Evolutionary conservation across 2,329 filamentous ascomycete genomes (phyloP).

Genomic region (Decorospora gaudefroyi): DNA sequence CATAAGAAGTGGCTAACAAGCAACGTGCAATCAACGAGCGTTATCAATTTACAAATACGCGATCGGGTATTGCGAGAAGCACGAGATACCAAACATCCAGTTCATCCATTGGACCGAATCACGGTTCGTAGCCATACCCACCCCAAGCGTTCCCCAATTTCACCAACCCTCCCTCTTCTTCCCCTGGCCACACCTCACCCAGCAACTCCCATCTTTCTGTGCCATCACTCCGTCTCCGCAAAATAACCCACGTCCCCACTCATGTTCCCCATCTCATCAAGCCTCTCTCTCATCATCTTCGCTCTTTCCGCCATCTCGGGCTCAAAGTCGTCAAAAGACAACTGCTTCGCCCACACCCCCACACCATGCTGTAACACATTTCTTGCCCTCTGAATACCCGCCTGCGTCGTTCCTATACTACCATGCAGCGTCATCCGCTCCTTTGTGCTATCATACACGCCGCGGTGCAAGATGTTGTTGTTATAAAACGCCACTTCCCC

Average conservation of each 20-base stretch:
- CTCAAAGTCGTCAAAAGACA: constrained; percentile 63
- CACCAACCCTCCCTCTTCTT: too few relatives aligned
- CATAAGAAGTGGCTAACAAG: too few relatives aligned
- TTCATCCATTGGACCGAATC: too few relatives aligned
- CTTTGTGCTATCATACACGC: constrained; percentile 62
- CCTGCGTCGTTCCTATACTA: constrained; percentile 66
- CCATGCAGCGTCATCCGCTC: constrained; percentile 75
- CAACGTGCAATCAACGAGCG: too few relatives aligned
- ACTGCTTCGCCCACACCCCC: constrained; percentile 65
- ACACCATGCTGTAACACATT: constrained; percentile 78
- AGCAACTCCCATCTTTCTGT: too few relatives aligned
- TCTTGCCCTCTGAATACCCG: constrained; percentile 62
- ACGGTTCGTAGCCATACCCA: too few relatives aligned
- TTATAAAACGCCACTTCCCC: constrained; percentile 88
- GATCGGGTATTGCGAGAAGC: too few relatives aligned
- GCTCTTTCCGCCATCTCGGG: constrained; percentile 64
- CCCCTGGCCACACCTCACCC: too few relatives aligned
- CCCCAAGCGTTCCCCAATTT: too few relatives aligned
- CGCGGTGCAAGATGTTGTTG: constrained; percentile 82
- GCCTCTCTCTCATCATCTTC: constrained; percentile 65
- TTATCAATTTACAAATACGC: too few relatives aligned
- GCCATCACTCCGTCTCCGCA: constrained; percentile 44
- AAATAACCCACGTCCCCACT: constrained; percentile 65
- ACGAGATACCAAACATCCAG: too few relatives aligned
- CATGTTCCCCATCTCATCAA: constrained; percentile 65